Conservation (phyloP, 2,329 filamentous ascomycete genomes). For the Talaromyces albobiverticillius region DNA sequence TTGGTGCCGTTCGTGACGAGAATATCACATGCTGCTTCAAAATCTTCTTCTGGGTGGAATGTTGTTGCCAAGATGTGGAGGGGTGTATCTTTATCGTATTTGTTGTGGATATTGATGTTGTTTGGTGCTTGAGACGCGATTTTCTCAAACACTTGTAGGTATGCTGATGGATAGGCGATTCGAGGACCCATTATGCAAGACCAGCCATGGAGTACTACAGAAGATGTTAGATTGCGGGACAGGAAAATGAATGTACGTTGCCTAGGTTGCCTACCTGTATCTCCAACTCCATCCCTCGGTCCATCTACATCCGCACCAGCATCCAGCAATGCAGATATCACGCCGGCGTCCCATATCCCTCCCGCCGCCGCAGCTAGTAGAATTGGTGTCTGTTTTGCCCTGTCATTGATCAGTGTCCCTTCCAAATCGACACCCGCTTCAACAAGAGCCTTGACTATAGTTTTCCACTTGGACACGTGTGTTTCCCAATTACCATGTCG, state of each 20-base stretch:
- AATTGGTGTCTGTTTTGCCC: slow-evolving; percentile 21
- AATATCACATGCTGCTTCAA: slow-evolving; percentile 23
- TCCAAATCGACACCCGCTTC: slow-evolving; percentile 19
- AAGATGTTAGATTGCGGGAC: background rate
- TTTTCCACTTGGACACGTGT: slow-evolving; percentile 19
- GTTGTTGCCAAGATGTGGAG: slow-evolving; percentile 22
- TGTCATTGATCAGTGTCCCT: slow-evolving; percentile 16
- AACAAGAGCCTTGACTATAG: slow-evolving; percentile 16
- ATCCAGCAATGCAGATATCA: slow-evolving; percentile 20
- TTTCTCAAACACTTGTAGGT: slow-evolving; percentile 18
- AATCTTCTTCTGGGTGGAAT: slow-evolving; percentile 23
- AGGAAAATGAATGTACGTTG: background rate
- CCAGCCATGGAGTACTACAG: slow-evolving; percentile 24
- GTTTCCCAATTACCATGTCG: slow-evolving; percentile 25
- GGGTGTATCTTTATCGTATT: slow-evolving; percentile 21
- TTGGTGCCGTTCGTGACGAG: slow-evolving; percentile 17
- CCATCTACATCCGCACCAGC: slow-evolving; percentile 21
- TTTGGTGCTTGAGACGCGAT: slow-evolving; percentile 17
- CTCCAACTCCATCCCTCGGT: slow-evolving; percentile 14
- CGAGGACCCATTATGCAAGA: slow-evolving; percentile 20
- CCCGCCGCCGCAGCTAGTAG: slow-evolving; percentile 20
- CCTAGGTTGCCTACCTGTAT: slow-evolving; percentile 16
- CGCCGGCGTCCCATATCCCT: slow-evolving; percentile 25
- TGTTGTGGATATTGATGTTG: slow-evolving; percentile 19
- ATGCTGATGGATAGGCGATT: slow-evolving; percentile 23